Evolutionary conservation across 2,329 filamentous ascomycete genomes (phyloP).

Genomic region (Neonectria ditissima): DNA sequence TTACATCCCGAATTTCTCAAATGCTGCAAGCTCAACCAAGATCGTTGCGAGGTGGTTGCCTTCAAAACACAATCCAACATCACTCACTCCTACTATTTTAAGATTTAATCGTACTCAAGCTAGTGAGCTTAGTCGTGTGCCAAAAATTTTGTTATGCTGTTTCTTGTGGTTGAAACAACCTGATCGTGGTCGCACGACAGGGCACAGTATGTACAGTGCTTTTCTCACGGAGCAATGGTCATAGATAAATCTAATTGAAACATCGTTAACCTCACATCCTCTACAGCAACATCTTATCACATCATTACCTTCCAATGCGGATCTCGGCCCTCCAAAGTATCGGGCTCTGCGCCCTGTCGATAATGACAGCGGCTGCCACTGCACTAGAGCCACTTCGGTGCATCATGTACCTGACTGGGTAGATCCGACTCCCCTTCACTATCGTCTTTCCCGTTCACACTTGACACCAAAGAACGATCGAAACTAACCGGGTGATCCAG

Average conservation of each 20-base stretch:
- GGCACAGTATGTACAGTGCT: not conserved
- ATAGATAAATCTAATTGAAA: not conserved
- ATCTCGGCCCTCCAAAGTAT: not conserved
- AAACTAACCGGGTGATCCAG: conserved; percentile 47
- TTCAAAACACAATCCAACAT: no score
- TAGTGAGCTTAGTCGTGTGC: no score
- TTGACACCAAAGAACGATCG: not conserved
- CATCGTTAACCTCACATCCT: not conserved
- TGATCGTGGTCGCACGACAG: not conserved
- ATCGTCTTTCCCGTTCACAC: not conserved
- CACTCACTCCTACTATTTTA: no score
- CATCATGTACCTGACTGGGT: conserved; percentile 48
- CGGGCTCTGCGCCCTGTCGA: conserved; percentile 1
- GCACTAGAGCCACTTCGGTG: conserved; percentile 15
- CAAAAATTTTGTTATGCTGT: not conserved
- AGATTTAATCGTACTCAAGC: no score
- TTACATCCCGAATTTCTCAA: no score
- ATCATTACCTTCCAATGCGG: not conserved
- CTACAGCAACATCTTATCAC: not conserved
- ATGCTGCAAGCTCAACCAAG: no score
- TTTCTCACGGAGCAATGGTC: not conserved
- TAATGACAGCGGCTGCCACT: not conserved
- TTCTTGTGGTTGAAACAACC: not conserved
- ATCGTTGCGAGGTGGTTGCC: no score
- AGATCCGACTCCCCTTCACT: conserved; percentile 3